phyloP scores from a whole-genome alignment of 2,329 filamentous ascomycete species.

The Didymosphaeria variabile region DNA sequence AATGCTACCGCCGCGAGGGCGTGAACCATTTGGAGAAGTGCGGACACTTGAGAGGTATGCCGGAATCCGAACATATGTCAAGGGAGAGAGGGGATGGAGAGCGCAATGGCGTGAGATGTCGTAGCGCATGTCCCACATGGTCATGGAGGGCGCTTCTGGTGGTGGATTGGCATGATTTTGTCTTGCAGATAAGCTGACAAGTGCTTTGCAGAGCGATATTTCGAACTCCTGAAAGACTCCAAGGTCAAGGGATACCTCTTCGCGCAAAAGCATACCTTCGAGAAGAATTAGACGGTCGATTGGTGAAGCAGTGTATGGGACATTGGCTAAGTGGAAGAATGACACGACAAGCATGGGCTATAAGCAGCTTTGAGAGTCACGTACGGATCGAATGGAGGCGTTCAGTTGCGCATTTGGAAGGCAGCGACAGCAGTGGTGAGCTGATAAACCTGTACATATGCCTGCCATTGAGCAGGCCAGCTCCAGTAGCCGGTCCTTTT shows the following conservation, averaged over 20 bases:
- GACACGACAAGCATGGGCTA: conserved; percentile 13
- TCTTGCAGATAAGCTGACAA: conserved; percentile 29
- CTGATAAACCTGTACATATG: conserved; percentile 43
- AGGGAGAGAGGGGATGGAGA: not conserved
- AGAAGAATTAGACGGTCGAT: conserved; percentile 45
- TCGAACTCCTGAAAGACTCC: conserved; percentile 78
- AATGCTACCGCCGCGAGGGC: conserved; percentile 85
- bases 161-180: not conserved
- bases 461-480: conserved; percentile 26
- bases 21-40: conserved; percentile 92
- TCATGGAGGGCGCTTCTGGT: not conserved
- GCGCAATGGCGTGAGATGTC: not conserved
- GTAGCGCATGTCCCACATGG: not conserved
- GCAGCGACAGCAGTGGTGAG: conserved; percentile 25
- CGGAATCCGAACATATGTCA: not conserved
- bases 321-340: not conserved
- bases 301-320: conserved; percentile 6
- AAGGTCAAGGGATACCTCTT: conserved; percentile 83
- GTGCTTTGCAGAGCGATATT: conserved; percentile 71
- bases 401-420: conserved; percentile 21
- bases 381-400: conserved; percentile 19
- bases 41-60: conserved; percentile 80
- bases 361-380: conserved; percentile 17
- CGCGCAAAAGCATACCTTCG: conserved; percentile 78
- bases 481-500: conserved; percentile 16